Base-by-base conservation (phyloP, 192 early-diverging fungal genomes). In the Backusella tuberculispora region DNA sequence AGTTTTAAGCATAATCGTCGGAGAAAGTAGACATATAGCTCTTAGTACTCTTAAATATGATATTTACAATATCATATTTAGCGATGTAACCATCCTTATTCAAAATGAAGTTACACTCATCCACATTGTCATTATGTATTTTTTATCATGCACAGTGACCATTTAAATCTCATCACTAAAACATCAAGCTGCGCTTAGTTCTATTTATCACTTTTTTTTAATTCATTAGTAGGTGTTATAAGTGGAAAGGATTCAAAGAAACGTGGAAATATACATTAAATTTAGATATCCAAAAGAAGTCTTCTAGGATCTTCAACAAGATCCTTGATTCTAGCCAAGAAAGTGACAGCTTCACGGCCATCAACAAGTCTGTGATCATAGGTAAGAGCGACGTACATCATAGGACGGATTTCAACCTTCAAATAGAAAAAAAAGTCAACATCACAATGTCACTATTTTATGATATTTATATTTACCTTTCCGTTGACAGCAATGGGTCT, bases 301-400 rank as follows among this genome's bases (percentile, higher is more conserved):
- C 97, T 88, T 47, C 90, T 86, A 60, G 98, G 98, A 80, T 99
- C 98, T 87, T 99, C 98, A 68, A 99, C 90, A 73, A 88, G 84
- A 86, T 99, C 94, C 89, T 99, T 99, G 69, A 99, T 46, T 83
- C 95, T 97, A 77, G 98, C 95, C 63, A 99, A 87, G 93, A 99
- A 99, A 41, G 96, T 97, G 26, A 95, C 95, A 29, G 98, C 98
- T 88, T 99, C 98, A 85, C 98, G 95, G 48, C 95, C 98, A 79
- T 99, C 98, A 85, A 99, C 96, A 76, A 99, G 84, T 72, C 98
- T 94, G 88, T 99, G 98, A 81, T 99, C 98, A 77, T 99, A 99
- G 41, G 98, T 98, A 71, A 99, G 86, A 41, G 97, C 97, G 79
- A 99, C 83, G 83, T 98, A 98, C 98, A 99, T 99, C 92, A 96